Evolutionary conservation across 192 early-diverging fungal species (phyloP).

Genomic region (Podochytrium sp.): DNA sequence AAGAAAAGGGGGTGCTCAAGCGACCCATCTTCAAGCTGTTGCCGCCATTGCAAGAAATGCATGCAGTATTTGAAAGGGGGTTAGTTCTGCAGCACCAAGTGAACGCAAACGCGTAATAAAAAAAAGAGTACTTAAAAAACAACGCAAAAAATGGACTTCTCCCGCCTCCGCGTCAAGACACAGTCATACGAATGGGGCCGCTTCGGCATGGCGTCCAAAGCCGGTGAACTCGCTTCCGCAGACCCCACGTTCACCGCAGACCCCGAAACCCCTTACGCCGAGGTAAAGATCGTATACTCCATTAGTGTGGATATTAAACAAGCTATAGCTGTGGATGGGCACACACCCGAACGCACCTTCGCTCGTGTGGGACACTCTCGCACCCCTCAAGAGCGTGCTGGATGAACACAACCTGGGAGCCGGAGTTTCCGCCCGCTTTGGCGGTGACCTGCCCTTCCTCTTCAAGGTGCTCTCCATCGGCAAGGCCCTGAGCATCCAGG

Average conservation of each 20-base stretch:
- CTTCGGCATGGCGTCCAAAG: conserved; percentile 77
- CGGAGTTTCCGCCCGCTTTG: conserved; percentile 63
- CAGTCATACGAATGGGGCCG: conserved; percentile 99
- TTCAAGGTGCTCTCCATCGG: conserved; percentile 83
- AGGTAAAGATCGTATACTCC: conserved; percentile 55
- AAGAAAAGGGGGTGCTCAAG: conserved; percentile 35
- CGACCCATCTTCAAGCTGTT: conserved; percentile 55
- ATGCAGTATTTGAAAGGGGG: conserved; percentile 52
- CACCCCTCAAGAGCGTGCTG: conserved; percentile 65
- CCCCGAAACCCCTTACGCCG: conserved; percentile 78
- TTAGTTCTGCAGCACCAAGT: conserved; percentile 15
- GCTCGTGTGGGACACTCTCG: conserved; percentile 43
- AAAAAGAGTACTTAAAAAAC: not conserved
- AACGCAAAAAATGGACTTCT: not conserved
- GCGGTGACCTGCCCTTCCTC: conserved; percentile 89
- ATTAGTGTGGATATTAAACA: not conserved
- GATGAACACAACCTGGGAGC: conserved; percentile 56
- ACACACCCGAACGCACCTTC: conserved; percentile 94
- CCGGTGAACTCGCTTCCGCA: conserved; percentile 78
- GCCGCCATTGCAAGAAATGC: conserved; percentile 42
- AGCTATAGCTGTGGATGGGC: conserved; percentile 90
- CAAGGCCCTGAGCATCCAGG: conserved; percentile 95
- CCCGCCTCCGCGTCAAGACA: conserved; percentile 54
- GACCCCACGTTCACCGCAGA: conserved; percentile 64
- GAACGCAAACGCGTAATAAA: not conserved